Percentiles rank a stretch among this genome's conserved stretches.
Evolutionary conservation across 768 basidiomycete species (phyloP).

Genomic region (Phlebiopsis flavidoalba): DNA sequence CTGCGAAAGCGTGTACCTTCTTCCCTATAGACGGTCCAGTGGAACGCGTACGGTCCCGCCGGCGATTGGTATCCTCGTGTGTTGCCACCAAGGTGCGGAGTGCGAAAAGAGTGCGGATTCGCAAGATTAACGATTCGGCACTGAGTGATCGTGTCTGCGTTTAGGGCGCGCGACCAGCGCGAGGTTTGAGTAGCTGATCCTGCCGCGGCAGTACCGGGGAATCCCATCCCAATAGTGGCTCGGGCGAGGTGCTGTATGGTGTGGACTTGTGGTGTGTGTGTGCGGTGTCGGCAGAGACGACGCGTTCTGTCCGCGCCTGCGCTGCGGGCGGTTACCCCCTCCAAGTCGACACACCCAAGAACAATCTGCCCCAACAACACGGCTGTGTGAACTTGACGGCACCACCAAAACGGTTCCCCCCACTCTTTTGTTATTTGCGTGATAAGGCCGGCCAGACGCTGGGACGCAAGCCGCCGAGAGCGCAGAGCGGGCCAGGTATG

Average conservation of each 20-base stretch:
- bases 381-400: too few relatives aligned
- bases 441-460: slow-evolving; percentile 12
- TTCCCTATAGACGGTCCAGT: slow-evolving; percentile 3
- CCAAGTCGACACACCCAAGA: too few relatives aligned
- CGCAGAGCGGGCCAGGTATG: neutral
- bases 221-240: too few relatives aligned
- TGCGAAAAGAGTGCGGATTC: neutral
- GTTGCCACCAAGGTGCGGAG: slow-evolving; percentile 7
- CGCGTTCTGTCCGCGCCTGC: too few relatives aligned
- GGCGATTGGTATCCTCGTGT: slow-evolving; percentile 15
- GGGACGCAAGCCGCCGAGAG: slow-evolving; percentile 4
- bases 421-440: too few relatives aligned
- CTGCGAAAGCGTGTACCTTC: slow-evolving; percentile 1
- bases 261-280: too few relatives aligned
- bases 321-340: neutral
- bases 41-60: neutral
- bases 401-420: too few relatives aligned
- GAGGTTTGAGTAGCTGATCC: neutral
- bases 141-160: neutral
- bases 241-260: too few relatives aligned
- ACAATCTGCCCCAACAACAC: too few relatives aligned
- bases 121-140: neutral
- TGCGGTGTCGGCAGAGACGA: neutral
- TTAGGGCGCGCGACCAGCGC: neutral
- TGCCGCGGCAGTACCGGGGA: too few relatives aligned